Percentiles rank a stretch among this genome's conserved stretches.
These are phyloP conservation scores for Mangifera indica DNA, from an alignment of 345 rosid species.

Conservation along the genomic window DNA sequence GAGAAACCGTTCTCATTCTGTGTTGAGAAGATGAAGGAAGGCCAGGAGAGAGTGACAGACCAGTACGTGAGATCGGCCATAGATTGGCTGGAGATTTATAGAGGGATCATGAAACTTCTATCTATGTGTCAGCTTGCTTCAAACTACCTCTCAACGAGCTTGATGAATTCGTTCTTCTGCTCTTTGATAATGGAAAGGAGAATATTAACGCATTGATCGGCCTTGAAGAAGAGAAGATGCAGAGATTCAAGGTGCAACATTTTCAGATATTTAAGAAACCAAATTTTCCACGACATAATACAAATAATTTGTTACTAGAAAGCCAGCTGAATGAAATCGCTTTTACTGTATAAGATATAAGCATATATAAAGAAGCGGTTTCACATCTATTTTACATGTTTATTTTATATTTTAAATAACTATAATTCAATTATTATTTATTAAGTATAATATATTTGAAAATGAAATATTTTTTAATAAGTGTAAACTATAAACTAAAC, in stretches of 20 bases:
- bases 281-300: neutral
- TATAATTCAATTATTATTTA: no score
- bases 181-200: conserved; percentile 9
- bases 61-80: conserved; percentile 27
- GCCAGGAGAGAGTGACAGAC: conserved; percentile 17
- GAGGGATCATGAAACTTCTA: conserved; percentile 28
- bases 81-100: conserved; percentile 26
- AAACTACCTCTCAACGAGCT: conserved; percentile 24
- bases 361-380: no score
- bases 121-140: conserved; percentile 32
- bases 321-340: no score
- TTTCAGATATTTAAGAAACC: conserved; percentile 2
- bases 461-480: no score
- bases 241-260: conserved; percentile 18
- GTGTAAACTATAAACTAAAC: no score
- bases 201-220: conserved; percentile 18
- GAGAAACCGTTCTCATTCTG: conserved; percentile 18
- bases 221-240: conserved; percentile 26
- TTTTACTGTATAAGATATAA: no score
- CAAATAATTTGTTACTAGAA: no score
- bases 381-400: no score
- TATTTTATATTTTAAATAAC: no score
- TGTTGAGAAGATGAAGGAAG: conserved; percentile 28
- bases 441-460: no score
- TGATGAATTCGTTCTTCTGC: conserved; percentile 27